Conservation (phyloP, 306 rosid genomes). For the Purshia tridentata region DNA sequence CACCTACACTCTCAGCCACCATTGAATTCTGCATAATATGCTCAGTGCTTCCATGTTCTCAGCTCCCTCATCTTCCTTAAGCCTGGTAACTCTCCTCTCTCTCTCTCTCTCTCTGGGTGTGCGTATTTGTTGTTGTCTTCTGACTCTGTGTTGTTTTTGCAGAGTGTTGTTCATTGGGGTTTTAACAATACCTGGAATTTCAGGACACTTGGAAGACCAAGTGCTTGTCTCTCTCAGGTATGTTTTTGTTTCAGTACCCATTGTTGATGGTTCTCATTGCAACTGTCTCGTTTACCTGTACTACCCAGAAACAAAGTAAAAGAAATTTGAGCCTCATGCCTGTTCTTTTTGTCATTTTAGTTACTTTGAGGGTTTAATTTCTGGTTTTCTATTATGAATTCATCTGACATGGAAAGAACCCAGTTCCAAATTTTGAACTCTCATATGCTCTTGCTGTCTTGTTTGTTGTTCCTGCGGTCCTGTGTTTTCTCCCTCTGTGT, state of each 20-base stretch:
- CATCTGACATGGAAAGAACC: neutral
- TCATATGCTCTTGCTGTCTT: neutral
- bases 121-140: neutral
- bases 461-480: too few species aligned
- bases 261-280: too few species aligned
- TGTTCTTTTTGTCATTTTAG: neutral
- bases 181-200: slow-evolving; percentile 5
- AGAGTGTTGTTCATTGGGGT: slow-evolving; percentile 7
- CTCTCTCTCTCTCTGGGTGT: neutral
- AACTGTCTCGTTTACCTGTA: neutral
- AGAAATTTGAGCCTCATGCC: too few species aligned
- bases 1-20: neutral
- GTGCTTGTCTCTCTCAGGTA: slow-evolving; percentile 17
- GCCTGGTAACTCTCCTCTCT: neutral
- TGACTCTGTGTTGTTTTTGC: neutral
- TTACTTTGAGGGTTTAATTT: too few species aligned
- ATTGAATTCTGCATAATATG: neutral
- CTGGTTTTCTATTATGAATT: neutral
- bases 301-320: neutral
- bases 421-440: neutral
- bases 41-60: neutral
- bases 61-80: neutral
- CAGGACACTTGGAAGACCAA: neutral
- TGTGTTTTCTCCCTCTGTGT: too few species aligned
- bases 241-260: neutral